Percentiles rank a stretch among this genome's conserved stretches.
These are phyloP conservation scores for Ophiosphaerella narmari DNA, from an alignment of 2,329 filamentous ascomycete species.

Conservation along the genomic window DNA sequence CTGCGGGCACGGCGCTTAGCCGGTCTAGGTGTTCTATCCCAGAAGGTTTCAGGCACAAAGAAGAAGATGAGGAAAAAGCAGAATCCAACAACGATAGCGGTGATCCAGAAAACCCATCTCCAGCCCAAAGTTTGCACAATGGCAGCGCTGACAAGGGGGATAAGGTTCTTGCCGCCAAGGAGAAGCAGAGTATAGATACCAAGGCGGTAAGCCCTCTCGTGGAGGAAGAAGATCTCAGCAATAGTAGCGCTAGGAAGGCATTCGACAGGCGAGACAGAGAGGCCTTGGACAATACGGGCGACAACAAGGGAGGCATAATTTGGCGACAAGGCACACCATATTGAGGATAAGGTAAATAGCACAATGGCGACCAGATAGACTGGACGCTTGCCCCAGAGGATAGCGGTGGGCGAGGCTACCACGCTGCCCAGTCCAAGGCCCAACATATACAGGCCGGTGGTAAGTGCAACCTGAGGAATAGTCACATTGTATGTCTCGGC, in stretches of 20 bases:
- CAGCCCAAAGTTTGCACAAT: conserved; percentile 79
- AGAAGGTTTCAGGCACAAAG: conserved; percentile 94
- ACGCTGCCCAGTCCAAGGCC: conserved; percentile 85
- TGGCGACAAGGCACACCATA: conserved; percentile 88
- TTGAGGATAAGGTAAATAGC: conserved; percentile 73
- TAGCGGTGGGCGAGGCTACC: conserved; percentile 85
- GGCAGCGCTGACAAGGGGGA: conserved; percentile 83
- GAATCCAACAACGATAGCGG: conserved; percentile 77
- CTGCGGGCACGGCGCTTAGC: conserved; percentile 43
- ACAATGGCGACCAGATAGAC: conserved; percentile 81
- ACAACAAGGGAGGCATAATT: conserved; percentile 78
- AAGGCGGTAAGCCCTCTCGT: conserved; percentile 89
- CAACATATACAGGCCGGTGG: conserved; percentile 93
- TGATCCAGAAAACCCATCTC: conserved; percentile 92
- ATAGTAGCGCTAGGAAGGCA: conserved; percentile 92
- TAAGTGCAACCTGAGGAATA: conserved; percentile 77
- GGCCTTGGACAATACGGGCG: conserved; percentile 83
- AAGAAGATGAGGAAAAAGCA: conserved; percentile 76
- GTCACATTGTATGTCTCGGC: conserved; percentile 68
- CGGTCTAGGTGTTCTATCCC: conserved; percentile 77
- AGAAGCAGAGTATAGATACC: conserved; percentile 91
- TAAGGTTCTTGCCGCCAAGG: conserved; percentile 86
- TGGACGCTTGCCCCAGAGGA: conserved; percentile 86
- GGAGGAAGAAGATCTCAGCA: conserved; percentile 94
- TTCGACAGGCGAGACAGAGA: conserved; percentile 88